These are phyloP conservation scores for Pichia occidentalis DNA, from an alignment of 805 yeast species.

Conservation along the genomic window DNA sequence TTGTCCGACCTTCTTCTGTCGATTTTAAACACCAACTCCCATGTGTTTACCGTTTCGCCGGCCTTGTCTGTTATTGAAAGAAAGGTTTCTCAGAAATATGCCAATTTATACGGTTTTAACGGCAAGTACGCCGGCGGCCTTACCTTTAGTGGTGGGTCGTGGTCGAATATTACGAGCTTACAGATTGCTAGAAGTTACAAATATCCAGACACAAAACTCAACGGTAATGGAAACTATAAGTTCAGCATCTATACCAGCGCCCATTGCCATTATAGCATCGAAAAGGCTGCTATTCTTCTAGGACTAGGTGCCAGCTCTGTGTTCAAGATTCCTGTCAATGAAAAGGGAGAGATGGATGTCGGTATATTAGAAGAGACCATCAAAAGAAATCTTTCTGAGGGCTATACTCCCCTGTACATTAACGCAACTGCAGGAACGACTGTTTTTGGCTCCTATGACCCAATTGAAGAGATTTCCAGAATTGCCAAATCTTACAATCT, in stretches of 20 bases:
- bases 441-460: slow-evolving; percentile 78
- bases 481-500: slow-evolving; percentile 48
- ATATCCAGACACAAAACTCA: slow-evolving; percentile 61
- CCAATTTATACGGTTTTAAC: slow-evolving; percentile 53
- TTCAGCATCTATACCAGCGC: slow-evolving; percentile 67
- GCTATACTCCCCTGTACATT: slow-evolving; percentile 65
- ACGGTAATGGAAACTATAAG: slow-evolving; percentile 46
- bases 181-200: slow-evolving; percentile 65
- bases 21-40: slow-evolving; percentile 73
- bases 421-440: slow-evolving; percentile 89
- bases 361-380: slow-evolving; percentile 42
- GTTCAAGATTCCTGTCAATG: slow-evolving; percentile 54
- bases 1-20: slow-evolving; percentile 64
- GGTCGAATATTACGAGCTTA: slow-evolving; percentile 75
- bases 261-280: slow-evolving; percentile 76
- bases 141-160: slow-evolving; percentile 83
- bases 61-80: slow-evolving; percentile 71
- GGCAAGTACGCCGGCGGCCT: slow-evolving; percentile 65
- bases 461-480: slow-evolving; percentile 46
- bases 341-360: slow-evolving; percentile 51
- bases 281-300: slow-evolving; percentile 68
- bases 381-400: slow-evolving; percentile 36
- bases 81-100: slow-evolving; percentile 60
- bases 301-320: slow-evolving; percentile 64
- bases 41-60: slow-evolving; percentile 81